A percentile compares a stretch with the other conserved stretches of the same genome.
Conservation (phyloP, 2,329 filamentous ascomycete species). For the Alternaria triticimaculans region DNA sequence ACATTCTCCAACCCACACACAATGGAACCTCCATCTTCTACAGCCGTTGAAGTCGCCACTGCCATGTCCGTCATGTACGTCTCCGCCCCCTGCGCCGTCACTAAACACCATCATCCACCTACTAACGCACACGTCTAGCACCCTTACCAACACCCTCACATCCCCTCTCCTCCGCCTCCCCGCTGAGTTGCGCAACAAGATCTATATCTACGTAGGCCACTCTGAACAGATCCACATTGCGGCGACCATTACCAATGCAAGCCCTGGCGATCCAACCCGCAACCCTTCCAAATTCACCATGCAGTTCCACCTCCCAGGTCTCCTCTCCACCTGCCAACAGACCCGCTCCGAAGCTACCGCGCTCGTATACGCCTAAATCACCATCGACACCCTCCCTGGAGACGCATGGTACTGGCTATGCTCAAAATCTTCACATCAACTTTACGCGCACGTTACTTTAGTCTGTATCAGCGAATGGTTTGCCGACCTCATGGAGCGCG, state of each 20-base stretch:
- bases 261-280: too few relatives aligned
- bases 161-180: neutral
- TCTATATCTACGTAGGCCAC: neutral
- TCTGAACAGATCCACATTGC: neutral
- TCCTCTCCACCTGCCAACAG: neutral
- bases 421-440: accelerated
- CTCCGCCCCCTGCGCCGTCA: neutral
- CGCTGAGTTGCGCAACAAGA: neutral
- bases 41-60: neutral
- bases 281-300: neutral
- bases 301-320: neutral
- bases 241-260: too few relatives aligned
- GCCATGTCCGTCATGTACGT: neutral
- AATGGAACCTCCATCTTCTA: neutral
- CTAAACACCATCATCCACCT: neutral
- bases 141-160: neutral
- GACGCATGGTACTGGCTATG: neutral
- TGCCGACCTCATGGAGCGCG: accelerated
- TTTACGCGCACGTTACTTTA: neutral
- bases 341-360: neutral
- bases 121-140: neutral
- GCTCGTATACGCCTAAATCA: neutral
- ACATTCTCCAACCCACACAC: neutral
- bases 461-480: neutral
- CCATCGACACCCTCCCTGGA: neutral